Conservation (phyloP, 75 land plant species). For the Pseudotsuga menziesii region DNA sequence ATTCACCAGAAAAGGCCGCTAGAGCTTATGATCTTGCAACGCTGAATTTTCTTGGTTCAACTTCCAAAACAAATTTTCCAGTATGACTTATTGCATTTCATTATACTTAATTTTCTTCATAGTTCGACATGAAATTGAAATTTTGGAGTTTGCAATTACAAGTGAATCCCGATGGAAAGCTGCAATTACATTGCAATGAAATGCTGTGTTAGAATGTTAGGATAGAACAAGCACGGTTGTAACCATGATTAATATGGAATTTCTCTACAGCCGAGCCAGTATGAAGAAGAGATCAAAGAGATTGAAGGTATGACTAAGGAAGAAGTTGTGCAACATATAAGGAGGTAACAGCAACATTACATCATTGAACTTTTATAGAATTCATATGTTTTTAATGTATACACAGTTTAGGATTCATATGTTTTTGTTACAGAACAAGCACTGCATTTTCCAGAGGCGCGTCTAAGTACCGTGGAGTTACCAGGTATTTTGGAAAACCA, state of each 20-base stretch:
- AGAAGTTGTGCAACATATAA: conserved; percentile 57
- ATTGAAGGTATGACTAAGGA: conserved; percentile 74
- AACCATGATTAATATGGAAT: not conserved
- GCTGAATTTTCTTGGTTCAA: conserved; percentile 5
- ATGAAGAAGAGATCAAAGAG: conserved; percentile 64
- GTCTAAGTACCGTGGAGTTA: not conserved
- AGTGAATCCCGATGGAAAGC: too few relatives aligned
- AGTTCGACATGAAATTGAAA: too few relatives aligned
- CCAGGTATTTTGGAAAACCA: not conserved
- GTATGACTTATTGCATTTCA: not conserved
- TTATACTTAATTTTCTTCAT: not conserved
- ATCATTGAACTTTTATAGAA: not conserved
- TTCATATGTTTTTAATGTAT: not conserved
- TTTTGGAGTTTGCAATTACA: too few relatives aligned
- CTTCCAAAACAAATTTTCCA: not conserved
- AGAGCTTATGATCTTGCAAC: conserved; percentile 24
- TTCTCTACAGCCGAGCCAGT: conserved; percentile 18
- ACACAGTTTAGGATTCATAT: not conserved
- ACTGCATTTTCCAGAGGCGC: not conserved
- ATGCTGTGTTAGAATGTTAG: not conserved
- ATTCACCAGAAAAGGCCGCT: conserved; percentile 13
- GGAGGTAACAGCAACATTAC: conserved; percentile 36
- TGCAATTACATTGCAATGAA: not conserved
- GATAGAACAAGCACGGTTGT: not conserved
- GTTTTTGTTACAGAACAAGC: not conserved